Base-by-base conservation (phyloP, 2,329 filamentous ascomycete species). In the Paecilomyces variotii region DNA sequence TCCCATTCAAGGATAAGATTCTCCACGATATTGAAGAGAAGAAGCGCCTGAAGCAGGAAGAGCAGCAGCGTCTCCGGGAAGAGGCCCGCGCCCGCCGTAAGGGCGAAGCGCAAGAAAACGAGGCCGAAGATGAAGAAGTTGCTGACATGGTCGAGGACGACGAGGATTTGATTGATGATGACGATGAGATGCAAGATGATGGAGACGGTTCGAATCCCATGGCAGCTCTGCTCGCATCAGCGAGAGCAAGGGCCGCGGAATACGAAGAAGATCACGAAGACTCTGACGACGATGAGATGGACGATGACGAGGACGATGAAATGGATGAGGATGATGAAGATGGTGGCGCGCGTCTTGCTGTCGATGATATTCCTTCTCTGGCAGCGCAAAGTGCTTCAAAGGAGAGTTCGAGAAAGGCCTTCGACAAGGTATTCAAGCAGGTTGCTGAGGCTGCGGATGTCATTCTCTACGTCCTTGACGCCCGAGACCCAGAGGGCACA, bases 1-100 rank as follows among this genome's bases (percentile, higher is more conserved):
- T 97, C 78, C 94, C 94, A 0, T 97, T 94, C 82, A 99, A 99
- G 80, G 92, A 97, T 74, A 92, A 89, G 80, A 84, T 99, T 28
- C 83, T 99, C 34, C 86, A 92, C 59, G 91, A 99, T 76, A 95
- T 99, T 67, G 94, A 99, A 78, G 27, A 96, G 77, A 88, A 85
- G 68, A 88, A 88, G 71, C 79, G 87, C 65, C 80, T 84, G 73
- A 97, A 93, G 79, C 85, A 86, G 63, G 91, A 96, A 70, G 90
- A 96, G 70, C 82, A 83, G 59, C 80, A 84, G 73, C 84, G 84
- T 70, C 82, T 85, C 67, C 84, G 84, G 62, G 89, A 95, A 70
- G 78, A 91, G 68, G 87, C 86, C 58, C 71, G 68, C 45, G 64
- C 67, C 53, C 72, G 72, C 54, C 70, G 70, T 7, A 82, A 78